Evolutionary conservation across 805 yeast genomes (phyloP).

Genomic region (Priceomyces melissophilus): DNA sequence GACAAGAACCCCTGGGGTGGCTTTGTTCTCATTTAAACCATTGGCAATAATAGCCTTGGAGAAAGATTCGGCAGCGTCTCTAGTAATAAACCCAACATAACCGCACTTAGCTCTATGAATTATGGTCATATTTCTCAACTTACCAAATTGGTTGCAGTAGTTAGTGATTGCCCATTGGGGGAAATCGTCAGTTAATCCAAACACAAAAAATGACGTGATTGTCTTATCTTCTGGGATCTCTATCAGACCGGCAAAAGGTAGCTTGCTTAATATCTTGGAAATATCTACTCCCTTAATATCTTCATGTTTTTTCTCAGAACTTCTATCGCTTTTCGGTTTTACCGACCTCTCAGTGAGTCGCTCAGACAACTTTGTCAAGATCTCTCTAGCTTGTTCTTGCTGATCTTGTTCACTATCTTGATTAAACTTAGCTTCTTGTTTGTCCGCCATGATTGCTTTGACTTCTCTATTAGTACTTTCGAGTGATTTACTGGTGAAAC

Average conservation of each 20-base stretch:
- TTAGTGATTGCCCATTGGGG: slow-evolving; percentile 62
- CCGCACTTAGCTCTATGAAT: slow-evolving; percentile 64
- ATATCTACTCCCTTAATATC: slow-evolving; percentile 41
- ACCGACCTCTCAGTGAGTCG: slow-evolving; percentile 15
- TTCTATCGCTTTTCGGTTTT: not conserved
- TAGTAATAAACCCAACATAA: slow-evolving; percentile 49
- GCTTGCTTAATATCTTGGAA: slow-evolving; percentile 47
- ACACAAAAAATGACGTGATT: slow-evolving; percentile 64
- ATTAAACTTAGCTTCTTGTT: slow-evolving; percentile 46
- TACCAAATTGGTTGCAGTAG: slow-evolving; percentile 43
- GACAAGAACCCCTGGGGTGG: slow-evolving; percentile 31
- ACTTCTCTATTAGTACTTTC: slow-evolving; percentile 29
- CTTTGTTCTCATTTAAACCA: slow-evolving; percentile 22
- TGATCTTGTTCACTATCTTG: slow-evolving; percentile 10
- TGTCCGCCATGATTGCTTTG: slow-evolving; percentile 42
- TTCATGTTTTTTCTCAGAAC: not conserved
- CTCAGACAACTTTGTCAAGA: slow-evolving; percentile 49
- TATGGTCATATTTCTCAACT: slow-evolving; percentile 45
- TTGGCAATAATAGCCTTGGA: slow-evolving; percentile 19
- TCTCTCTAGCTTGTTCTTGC: slow-evolving; percentile 40
- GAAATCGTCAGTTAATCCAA: slow-evolving; percentile 65
- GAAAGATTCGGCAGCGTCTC: slow-evolving; percentile 49
- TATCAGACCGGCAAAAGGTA: slow-evolving; percentile 70
- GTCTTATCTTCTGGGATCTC: slow-evolving; percentile 35
- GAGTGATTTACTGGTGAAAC: slow-evolving; percentile 14